Evolutionary conservation across 1,139 yeast species (phyloP), one percentile per base, ranked within the genome.

Genomic region (Arxiozyma slooffiae): DNA sequence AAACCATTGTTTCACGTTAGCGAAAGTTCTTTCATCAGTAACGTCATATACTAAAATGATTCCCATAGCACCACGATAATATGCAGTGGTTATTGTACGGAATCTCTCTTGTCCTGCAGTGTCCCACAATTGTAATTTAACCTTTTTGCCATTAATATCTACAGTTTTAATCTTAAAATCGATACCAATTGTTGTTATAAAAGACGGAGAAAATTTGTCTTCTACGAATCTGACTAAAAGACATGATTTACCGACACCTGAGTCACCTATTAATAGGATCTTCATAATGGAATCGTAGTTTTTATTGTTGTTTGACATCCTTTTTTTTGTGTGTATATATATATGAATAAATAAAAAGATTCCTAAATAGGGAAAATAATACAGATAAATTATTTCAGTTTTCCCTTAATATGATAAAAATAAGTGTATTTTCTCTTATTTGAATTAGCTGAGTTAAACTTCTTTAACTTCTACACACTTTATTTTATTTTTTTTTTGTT

Each of bases 21-120:
- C 89, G 72, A 92, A 94, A 42, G 96, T 85, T 71, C 94, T 81
- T 62, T 89, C 89, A 70, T 94, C 97, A 40, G 96, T 85, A 50
- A 92, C 97, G 69, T 92, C 99, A 71, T 92, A 92, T 47, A 92
- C 96, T 60, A 92, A 79, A 53, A 92, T 81, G 67, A 94, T 92
- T 56, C 98, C 99, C 94, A 89, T 88, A 53, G 99, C 98, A 52
- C 97, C 97, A 70, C 99, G 81, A 73, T 94, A 92, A 71, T 94
- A 92, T 9, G 98, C 97, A 21, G 97, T 89, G 47, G 98, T 92
- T 70, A 92, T 92, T 50, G 98, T 92, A 75, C 97, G 82, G 77
- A 92, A 92, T 44, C 56, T 50, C 46, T 53, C 98, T 73, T 92
- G 98, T 30, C 98, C 98, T 6, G 98, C 98, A 41, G 98, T 92